phyloP scores from a whole-genome alignment of 331 rosid genomes.

The Malus hybrid region DNA sequence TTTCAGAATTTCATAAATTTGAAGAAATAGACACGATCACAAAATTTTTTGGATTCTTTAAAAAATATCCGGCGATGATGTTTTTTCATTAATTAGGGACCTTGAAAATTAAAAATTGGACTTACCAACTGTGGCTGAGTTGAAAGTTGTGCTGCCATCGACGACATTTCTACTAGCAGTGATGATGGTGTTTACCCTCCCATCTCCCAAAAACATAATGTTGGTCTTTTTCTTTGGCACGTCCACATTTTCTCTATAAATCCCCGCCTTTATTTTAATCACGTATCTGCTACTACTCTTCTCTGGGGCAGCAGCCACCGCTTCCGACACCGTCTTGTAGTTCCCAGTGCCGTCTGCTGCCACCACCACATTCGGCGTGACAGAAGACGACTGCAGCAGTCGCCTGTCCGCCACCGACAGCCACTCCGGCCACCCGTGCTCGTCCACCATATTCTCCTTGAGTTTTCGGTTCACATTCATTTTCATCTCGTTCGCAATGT shows the following conservation, averaged over 20 bases:
- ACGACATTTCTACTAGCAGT: slow-evolving; percentile 66
- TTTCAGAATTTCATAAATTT: too few relatives aligned
- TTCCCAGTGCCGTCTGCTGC: slow-evolving; percentile 82
- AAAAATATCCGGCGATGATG: too few relatives aligned
- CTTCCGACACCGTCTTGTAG: slow-evolving; percentile 57
- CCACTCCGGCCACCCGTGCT: slow-evolving; percentile 68
- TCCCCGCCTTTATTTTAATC: slow-evolving; percentile 65
- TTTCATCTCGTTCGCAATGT: slow-evolving; percentile 37
- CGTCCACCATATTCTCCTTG: slow-evolving; percentile 10
- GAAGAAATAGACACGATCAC: fast-evolving
- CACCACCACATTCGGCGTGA: slow-evolving; percentile 51
- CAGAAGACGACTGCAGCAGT: slow-evolving; percentile 43
- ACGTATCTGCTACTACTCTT: slow-evolving; percentile 47
- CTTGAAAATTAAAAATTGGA: not conserved
- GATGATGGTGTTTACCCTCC: slow-evolving; percentile 52
- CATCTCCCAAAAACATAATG: slow-evolving; percentile 80
- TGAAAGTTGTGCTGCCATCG: slow-evolving; percentile 88
- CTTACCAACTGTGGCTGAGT: slow-evolving; percentile 89
- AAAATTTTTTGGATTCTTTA: fast-evolving
- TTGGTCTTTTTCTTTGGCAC: slow-evolving; percentile 63
- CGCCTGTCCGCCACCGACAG: slow-evolving; percentile 52
- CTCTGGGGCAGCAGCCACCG: slow-evolving; percentile 73
- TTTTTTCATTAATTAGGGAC: too few relatives aligned
- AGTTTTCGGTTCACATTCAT: slow-evolving; percentile 24
- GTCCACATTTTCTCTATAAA: slow-evolving; percentile 68